A percentile compares a stretch with the other conserved stretches of the same genome.
Conservation (phyloP, 768 basidiomycete species). For the Gloeostereum incarnatum region DNA sequence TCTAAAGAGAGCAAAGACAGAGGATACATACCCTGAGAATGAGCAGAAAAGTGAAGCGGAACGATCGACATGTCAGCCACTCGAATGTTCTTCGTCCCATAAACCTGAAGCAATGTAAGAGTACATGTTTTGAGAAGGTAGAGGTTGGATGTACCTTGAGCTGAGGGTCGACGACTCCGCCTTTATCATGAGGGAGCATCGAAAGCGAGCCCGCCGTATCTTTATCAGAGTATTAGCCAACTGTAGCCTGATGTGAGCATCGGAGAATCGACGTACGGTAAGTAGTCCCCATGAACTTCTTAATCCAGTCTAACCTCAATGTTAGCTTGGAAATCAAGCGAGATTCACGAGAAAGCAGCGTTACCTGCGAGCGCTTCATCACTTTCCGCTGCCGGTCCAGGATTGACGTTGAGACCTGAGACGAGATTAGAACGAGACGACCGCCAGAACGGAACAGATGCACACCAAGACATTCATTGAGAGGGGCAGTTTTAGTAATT, state of each 20-base stretch:
- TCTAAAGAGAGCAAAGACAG: background rate
- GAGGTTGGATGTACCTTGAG: constrained; percentile 24
- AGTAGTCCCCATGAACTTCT: constrained; percentile 14
- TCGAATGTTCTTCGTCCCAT: constrained; percentile 27
- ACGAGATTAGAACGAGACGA: too few species aligned
- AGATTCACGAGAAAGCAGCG: background rate
- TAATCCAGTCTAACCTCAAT: constrained; percentile 7
- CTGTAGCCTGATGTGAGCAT: constrained; percentile 8
- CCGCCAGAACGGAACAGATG: too few species aligned
- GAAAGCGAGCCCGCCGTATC: constrained; percentile 40
- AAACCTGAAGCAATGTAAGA: constrained; percentile 6
- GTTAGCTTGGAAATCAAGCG: background rate
- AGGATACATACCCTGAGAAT: constrained; percentile 1
- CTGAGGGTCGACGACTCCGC: constrained; percentile 40
- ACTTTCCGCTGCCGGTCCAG: background rate
- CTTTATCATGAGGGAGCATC: constrained; percentile 42
- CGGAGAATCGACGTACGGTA: constrained; percentile 13
- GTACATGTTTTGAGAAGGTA: too few species aligned
- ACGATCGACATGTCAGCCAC: constrained; percentile 27
- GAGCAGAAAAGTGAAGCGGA: constrained; percentile 14
- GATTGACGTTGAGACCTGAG: background rate
- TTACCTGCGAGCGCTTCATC: background rate
- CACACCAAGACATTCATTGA: constrained; percentile 9
- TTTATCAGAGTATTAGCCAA: constrained; percentile 9
- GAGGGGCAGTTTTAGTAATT: constrained; percentile 16